A percentile compares a stretch with the other conserved stretches of the same genome.
Evolutionary conservation across 2,329 filamentous ascomycete species (phyloP).

Genomic region (Scolecobasidium constrictum): DNA sequence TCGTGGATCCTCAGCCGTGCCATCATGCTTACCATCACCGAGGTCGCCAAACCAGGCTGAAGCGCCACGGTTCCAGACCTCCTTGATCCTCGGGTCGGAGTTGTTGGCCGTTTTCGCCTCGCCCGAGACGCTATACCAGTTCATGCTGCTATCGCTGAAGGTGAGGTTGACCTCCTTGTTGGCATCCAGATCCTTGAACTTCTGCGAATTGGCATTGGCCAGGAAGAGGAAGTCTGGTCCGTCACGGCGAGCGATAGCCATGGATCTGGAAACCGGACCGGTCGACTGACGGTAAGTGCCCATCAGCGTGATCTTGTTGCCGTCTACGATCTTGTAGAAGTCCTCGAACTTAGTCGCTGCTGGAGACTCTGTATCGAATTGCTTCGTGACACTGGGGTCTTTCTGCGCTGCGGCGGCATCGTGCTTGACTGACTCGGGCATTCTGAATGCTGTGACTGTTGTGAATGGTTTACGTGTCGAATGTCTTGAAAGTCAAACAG

Average conservation of each 20-base stretch:
- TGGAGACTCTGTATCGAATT: conserved; percentile 34
- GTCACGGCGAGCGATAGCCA: conserved; percentile 44
- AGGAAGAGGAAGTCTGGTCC: conserved; percentile 42
- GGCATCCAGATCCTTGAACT: conserved; percentile 34
- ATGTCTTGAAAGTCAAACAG: no score
- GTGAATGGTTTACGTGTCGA: no score
- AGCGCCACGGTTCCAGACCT: conserved; percentile 29
- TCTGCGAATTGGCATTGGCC: conserved; percentile 34
- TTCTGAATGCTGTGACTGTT: conserved; percentile 21
- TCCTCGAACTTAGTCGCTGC: conserved; percentile 36
- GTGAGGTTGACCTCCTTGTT: conserved; percentile 32
- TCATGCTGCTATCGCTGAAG: conserved; percentile 36
- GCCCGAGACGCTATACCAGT: conserved; percentile 37
- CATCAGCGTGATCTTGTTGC: conserved; percentile 33
- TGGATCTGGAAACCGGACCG: conserved; percentile 34
- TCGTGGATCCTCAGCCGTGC: conserved; percentile 34
- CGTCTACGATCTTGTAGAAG: conserved; percentile 35
- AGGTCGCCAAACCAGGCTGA: conserved; percentile 41
- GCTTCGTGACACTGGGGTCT: conserved; percentile 39
- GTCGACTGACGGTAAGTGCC: conserved; percentile 24
- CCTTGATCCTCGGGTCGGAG: conserved; percentile 37
- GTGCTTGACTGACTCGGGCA: conserved; percentile 33
- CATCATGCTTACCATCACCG: conserved; percentile 37
- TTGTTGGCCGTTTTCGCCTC: conserved; percentile 29
- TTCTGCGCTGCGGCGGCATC: conserved; percentile 31